Percentiles rank a stretch among this genome's conserved stretches.
Conservation (phyloP, 2,329 filamentous ascomycete genomes). For the Fonsecaea nubica region DNA sequence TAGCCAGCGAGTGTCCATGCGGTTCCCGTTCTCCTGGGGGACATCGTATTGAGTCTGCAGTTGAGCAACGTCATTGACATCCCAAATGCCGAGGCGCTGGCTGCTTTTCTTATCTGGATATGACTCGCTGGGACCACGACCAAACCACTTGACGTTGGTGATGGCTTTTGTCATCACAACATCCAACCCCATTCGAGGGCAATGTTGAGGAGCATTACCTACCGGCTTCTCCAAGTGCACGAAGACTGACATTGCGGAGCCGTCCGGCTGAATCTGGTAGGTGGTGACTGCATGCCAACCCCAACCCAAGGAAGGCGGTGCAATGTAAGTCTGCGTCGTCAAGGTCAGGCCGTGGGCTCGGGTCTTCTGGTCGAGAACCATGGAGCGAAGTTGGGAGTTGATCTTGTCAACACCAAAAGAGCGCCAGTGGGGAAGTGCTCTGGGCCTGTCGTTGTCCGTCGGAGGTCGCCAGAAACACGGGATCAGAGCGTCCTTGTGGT, state of each 20-base stretch:
- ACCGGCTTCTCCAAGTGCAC: slow-evolving; percentile 16
- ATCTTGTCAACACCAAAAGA: slow-evolving; percentile 39
- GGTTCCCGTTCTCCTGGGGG: slow-evolving; percentile 72
- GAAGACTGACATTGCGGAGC: slow-evolving; percentile 14
- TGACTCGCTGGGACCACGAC: slow-evolving; percentile 68
- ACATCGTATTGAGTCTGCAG: slow-evolving; percentile 62
- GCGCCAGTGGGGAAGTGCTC: slow-evolving; percentile 41
- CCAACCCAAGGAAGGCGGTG: not conserved
- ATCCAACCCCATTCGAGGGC: slow-evolving; percentile 69
- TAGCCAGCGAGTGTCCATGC: slow-evolving; percentile 64
- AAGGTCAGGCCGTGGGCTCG: not conserved
- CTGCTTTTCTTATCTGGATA: slow-evolving; percentile 71
- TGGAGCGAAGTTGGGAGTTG: slow-evolving; percentile 35
- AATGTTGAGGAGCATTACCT: slow-evolving; percentile 27
- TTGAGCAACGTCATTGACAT: slow-evolving; percentile 59
- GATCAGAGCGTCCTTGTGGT: not conserved
- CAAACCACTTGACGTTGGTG: slow-evolving; percentile 64
- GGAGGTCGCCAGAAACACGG: slow-evolving; percentile 45
- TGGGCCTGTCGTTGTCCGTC: slow-evolving; percentile 44
- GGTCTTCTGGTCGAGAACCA: not conserved
- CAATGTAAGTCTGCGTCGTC: not conserved
- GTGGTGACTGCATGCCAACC: slow-evolving; percentile 1
- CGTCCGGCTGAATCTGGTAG: not conserved
- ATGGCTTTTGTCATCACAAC: slow-evolving; percentile 58
- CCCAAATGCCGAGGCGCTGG: slow-evolving; percentile 61